phyloP scores from a whole-genome alignment of 2,329 filamentous ascomycete species.

The Bipolaris zeicola region DNA sequence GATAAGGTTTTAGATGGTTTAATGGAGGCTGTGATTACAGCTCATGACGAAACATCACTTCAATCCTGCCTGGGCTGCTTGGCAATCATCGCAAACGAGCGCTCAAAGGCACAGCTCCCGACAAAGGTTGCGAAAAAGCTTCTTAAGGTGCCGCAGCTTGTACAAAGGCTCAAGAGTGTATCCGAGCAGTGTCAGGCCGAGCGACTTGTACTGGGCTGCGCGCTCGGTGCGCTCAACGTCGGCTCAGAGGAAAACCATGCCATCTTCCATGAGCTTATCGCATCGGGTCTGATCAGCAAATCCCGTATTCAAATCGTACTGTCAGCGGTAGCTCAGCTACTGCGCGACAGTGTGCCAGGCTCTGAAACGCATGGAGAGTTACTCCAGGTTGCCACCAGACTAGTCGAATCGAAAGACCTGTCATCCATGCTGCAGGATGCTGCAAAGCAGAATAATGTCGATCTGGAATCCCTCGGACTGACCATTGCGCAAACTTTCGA shows the following conservation, averaged over 20 bases:
- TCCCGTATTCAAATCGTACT: constrained; percentile 69
- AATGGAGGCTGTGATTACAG: constrained; percentile 84
- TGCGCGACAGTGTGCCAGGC: constrained; percentile 26
- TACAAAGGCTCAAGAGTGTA: constrained; percentile 65
- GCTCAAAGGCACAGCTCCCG: constrained; percentile 71
- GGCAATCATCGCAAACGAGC: constrained; percentile 80
- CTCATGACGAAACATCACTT: constrained; percentile 76
- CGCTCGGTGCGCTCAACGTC: constrained; percentile 52
- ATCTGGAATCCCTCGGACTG: constrained; percentile 67
- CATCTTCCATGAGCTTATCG: constrained; percentile 66
- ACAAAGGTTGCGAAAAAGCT: constrained; percentile 72
- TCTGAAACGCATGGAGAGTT: constrained; percentile 40
- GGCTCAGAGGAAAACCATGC: constrained; percentile 26
- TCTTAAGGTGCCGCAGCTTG: constrained; percentile 66
- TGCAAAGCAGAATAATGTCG: constrained; percentile 69
- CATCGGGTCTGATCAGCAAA: constrained; percentile 65
- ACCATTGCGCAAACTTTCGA: constrained; percentile 26
- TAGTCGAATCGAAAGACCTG: constrained; percentile 37
- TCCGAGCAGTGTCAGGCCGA: constrained; percentile 70
- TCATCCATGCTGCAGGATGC: constrained; percentile 68
- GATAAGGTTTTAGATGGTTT: constrained; percentile 82
- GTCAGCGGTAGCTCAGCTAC: constrained; percentile 67
- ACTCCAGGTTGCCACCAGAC: constrained; percentile 37
- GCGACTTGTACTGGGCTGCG: constrained; percentile 74
- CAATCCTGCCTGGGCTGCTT: constrained; percentile 78